Conservation (phyloP, 1,284 basidiomycete species). For the Ceratobasidium papillatum region DNA sequence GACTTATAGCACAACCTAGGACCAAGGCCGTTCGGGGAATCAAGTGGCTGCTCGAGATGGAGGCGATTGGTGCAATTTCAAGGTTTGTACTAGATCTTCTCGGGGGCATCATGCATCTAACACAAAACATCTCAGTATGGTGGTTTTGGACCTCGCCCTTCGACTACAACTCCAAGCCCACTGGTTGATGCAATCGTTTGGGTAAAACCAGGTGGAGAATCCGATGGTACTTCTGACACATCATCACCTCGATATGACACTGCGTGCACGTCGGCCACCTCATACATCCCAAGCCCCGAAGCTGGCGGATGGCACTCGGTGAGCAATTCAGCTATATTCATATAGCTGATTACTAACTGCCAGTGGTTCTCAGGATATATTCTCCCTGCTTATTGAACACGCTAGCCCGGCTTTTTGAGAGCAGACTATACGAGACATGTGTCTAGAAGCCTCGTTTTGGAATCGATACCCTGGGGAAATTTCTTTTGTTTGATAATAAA, state of each 20-base stretch:
- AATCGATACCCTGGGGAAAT: too few species aligned
- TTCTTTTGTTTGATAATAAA: too few species aligned
- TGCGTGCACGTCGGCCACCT: slow-evolving; percentile 39
- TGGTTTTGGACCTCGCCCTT: slow-evolving; percentile 45
- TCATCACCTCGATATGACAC: slow-evolving; percentile 43
- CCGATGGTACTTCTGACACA: slow-evolving; percentile 44
- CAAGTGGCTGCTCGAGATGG: slow-evolving; percentile 43
- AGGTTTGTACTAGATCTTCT: slow-evolving; percentile 15
- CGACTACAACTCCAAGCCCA: slow-evolving; percentile 41
- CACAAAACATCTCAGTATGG: slow-evolving; percentile 24
- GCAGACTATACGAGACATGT: background rate
- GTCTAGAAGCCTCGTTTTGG: too few species aligned
- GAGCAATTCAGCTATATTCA: background rate
- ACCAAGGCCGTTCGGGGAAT: slow-evolving; percentile 44
- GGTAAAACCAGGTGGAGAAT: slow-evolving; percentile 46
- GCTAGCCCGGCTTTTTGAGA: slow-evolving; percentile 42
- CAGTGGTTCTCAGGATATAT: slow-evolving; percentile 28
- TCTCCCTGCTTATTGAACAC: slow-evolving; percentile 40
- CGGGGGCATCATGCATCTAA: background rate
- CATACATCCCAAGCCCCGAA: slow-evolving; percentile 39
- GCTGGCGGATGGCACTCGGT: slow-evolving; percentile 43
- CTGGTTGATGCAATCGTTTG: slow-evolving; percentile 45
- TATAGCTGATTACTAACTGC: background rate
- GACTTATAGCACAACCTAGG: background rate
- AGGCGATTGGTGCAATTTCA: slow-evolving; percentile 46